Base-by-base conservation (phyloP, 805 yeast genomes). In the Zygosaccharomyces lentus region DNA sequence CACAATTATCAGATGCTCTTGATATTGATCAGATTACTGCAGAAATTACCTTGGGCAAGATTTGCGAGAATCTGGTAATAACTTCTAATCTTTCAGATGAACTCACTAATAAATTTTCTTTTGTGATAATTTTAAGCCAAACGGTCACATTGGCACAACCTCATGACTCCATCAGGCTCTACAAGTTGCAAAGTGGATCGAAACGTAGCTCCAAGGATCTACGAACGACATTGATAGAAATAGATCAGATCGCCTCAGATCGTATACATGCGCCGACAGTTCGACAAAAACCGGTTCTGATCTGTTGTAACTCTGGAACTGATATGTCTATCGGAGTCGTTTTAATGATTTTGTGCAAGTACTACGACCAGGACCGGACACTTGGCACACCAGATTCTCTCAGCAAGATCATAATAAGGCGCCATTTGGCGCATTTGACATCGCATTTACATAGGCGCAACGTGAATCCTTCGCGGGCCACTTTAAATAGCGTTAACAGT, bases 381-480 rank as follows among this genome's bases (percentile, higher is more conserved):
- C 44, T 54, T 0, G 47, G 44, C 2, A 37, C 49, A 6, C 43
- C 49, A 17, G 25, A 53, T 34, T 25, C 55, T 39, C 21, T 68
- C 35, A 70, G 74, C 21, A 84, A 84, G 57, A 78, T 73, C 23
- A 61, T 70, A 7, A 74, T 85, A 4, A 74, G 80, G 46, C 73
- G 72, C 47, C 81, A 84, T 45, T 64, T 87, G 25, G 75, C 80
- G 2, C 61, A 61, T 37, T 55, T 87, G 2, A 69, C 75, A 13
- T 65, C 72, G 2, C 61, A 67, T 6, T 41, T 62, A n/a, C 44
- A 58, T 7, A 64, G 62, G 0, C 60, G 75, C n/a, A 76, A 73
- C 34, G 77, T 77, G 4, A 84, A 87, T 49, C 95, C 96, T 0
- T 81, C 89, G 45, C 69, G 96, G 41, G 81, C 87, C 9, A 84